These are phyloP conservation scores for Antitrichia curtipendula DNA, from an alignment of 225 moss, liverwort and hornwort genomes.

Conservation along the genomic window DNA sequence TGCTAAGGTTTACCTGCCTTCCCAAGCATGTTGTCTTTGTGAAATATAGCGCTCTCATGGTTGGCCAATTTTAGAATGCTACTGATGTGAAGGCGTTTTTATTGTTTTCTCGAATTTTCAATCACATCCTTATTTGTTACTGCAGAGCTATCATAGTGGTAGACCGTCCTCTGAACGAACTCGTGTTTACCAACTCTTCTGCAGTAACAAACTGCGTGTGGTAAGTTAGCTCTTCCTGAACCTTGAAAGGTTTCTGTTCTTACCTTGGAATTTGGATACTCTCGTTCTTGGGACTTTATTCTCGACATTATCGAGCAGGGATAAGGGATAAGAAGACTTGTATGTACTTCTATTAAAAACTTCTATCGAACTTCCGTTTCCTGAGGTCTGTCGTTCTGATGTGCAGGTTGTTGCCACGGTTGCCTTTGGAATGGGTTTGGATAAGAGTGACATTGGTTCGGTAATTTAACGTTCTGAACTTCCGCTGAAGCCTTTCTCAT, in stretches of 20 bases:
- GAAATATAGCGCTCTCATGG: neutral
- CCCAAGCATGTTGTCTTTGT: neutral
- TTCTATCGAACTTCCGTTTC: neutral
- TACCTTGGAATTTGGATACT: neutral
- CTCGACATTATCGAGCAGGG: neutral
- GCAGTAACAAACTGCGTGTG: conserved; percentile 73
- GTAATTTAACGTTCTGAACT: conserved; percentile 21
- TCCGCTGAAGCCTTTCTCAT: neutral
- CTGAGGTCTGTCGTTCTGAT: neutral
- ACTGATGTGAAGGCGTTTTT: neutral
- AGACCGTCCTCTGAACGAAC: conserved; percentile 57
- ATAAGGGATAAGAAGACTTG: neutral
- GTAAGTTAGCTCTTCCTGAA: conserved; percentile 20
- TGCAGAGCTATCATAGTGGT: conserved; percentile 83
- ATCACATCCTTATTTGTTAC: neutral
- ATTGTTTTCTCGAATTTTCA: neutral
- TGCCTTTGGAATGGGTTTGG: conserved; percentile 97
- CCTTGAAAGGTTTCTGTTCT: neutral
- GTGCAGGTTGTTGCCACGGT: conserved; percentile 90
- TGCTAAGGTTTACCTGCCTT: conserved; percentile 51
- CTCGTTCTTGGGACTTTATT: neutral
- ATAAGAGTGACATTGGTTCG: conserved; percentile 84
- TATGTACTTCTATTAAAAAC: neutral
- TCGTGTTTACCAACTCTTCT: conserved; percentile 63
- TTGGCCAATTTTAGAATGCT: neutral